Percentiles rank a stretch among this genome's conserved stretches.
Conservation (phyloP, 106 monocot species). For the Platanthera guangdongensis region DNA sequence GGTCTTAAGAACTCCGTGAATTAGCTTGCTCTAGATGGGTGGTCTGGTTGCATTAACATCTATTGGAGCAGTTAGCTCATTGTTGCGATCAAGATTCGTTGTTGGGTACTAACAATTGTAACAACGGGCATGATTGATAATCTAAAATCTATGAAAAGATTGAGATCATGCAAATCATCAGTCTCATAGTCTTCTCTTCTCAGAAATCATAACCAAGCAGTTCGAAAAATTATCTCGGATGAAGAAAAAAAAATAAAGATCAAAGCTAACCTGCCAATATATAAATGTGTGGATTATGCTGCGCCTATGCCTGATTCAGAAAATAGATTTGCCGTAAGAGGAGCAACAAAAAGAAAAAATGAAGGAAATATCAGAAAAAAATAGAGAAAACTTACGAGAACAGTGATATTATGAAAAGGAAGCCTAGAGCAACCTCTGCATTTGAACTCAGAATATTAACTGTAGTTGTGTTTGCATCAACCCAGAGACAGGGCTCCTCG, state of each 20-base stretch:
- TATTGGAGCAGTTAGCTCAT: too few relatives aligned
- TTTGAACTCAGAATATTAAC: constrained; percentile 68
- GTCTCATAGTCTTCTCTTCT: background rate
- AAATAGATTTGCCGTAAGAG: background rate
- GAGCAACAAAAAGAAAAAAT: background rate
- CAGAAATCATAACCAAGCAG: background rate
- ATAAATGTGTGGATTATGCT: constrained; percentile 70
- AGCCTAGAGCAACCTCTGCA: constrained; percentile 72
- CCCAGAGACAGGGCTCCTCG: constrained; percentile 72
- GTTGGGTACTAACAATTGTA: background rate
- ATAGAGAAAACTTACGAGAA: constrained; percentile 61
- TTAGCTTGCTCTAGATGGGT: too few relatives aligned
- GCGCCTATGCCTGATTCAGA: constrained; percentile 58
- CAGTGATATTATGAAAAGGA: constrained; percentile 71
- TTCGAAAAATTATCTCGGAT: background rate
- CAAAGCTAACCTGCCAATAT: constrained; percentile 64
- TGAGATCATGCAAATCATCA: background rate
- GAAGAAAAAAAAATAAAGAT: background rate
- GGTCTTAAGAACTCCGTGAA: too few relatives aligned
- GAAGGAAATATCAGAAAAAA: constrained; percentile 3
- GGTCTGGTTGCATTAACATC: too few relatives aligned
- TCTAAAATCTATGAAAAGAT: background rate
- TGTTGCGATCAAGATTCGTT: background rate
- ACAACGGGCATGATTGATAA: background rate
- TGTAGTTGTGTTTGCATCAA: constrained; percentile 60